Conservation (phyloP, 345 rosid genomes). For the Erucastrum elatum region DNA sequence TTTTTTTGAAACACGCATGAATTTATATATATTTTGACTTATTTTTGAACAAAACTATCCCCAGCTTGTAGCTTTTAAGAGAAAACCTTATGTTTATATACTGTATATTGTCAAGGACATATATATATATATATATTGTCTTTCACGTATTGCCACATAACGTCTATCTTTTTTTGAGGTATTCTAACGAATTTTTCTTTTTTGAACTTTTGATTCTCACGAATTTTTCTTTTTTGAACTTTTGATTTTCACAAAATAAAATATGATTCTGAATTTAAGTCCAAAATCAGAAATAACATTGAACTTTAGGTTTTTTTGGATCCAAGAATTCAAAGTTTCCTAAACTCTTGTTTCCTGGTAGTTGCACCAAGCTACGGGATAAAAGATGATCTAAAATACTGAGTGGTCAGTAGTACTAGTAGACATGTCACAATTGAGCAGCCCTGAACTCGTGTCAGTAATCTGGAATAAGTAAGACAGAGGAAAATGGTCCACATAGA, state of each 20-base stretch:
- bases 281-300: background rate
- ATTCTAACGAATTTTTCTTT: background rate
- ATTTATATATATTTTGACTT: background rate
- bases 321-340: background rate
- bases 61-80: background rate
- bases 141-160: background rate
- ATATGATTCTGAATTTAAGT: background rate
- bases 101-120: background rate
- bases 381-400: too few relatives aligned
- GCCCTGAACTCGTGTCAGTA: too few relatives aligned
- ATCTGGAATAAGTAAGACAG: too few relatives aligned
- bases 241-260: background rate
- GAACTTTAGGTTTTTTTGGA: background rate
- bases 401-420: too few relatives aligned
- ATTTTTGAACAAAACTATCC: background rate
- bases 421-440: too few relatives aligned
- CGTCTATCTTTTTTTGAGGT: background rate
- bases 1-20: background rate
- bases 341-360: too few relatives aligned
- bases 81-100: background rate
- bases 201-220: background rate
- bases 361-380: too few relatives aligned
- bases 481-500: too few relatives aligned
- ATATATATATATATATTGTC: background rate
- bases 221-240: too few relatives aligned